Evolutionary conservation across 1,284 basidiomycete species (phyloP).

Genomic region (Porogramme epimiltina): DNA sequence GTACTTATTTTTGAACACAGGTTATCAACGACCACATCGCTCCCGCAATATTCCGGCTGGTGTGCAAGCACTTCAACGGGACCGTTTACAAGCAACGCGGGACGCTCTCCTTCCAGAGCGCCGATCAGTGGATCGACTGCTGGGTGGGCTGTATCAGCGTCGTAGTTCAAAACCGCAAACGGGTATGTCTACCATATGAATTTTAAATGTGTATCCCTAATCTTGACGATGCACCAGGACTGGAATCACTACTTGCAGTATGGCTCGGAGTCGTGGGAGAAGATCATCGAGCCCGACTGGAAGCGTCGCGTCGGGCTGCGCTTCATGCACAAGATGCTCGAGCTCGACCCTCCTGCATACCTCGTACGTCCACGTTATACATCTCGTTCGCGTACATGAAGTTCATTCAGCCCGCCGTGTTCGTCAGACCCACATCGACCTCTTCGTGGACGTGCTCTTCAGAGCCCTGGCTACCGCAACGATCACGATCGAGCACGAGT

Average conservation of each 20-base stretch:
- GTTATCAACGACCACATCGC: slow-evolving; percentile 57
- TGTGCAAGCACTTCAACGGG: slow-evolving; percentile 53
- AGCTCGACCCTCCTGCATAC: slow-evolving; percentile 67
- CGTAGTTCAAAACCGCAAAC: slow-evolving; percentile 58
- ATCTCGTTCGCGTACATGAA: no score
- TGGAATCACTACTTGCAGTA: slow-evolving; percentile 67
- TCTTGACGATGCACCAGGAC: slow-evolving; percentile 49
- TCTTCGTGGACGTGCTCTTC: slow-evolving; percentile 60
- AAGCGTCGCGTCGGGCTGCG: slow-evolving; percentile 68
- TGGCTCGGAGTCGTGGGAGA: slow-evolving; percentile 62
- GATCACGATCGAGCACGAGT: slow-evolving; percentile 63
- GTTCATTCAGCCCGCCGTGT: no score
- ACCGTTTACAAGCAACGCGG: slow-evolving; percentile 29
- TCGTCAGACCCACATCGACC: slow-evolving; percentile 49
- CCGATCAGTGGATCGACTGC: slow-evolving; percentile 67
- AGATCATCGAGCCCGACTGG: slow-evolving; percentile 54
- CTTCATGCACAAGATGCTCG: slow-evolving; percentile 68
- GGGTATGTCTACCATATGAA: slow-evolving; percentile 8
- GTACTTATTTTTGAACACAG: slow-evolving; percentile 18
- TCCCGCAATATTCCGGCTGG: slow-evolving; percentile 62
- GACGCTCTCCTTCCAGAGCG: slow-evolving; percentile 33
- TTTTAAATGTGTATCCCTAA: background rate
- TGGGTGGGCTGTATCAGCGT: slow-evolving; percentile 80
- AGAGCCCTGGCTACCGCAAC: slow-evolving; percentile 54
- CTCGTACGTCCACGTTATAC: slow-evolving; percentile 46